These are phyloP conservation scores for Cornus kousa DNA, from an alignment of 148 eudicot genomes.

Conservation along the genomic window DNA sequence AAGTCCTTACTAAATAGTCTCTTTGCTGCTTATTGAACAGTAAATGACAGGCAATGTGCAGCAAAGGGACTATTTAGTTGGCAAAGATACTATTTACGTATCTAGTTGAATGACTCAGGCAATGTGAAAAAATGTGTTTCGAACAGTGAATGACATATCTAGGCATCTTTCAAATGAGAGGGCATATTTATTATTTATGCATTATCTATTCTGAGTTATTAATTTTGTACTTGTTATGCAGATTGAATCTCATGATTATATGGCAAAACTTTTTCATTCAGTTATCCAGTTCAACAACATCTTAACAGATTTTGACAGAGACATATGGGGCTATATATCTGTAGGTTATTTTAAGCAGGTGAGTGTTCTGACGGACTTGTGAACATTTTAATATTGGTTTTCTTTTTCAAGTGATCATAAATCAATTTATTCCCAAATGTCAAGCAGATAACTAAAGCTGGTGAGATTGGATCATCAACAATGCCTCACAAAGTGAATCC, in stretches of 20 bases:
- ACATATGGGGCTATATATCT: slow-evolving; percentile 89
- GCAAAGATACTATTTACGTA: too few relatives aligned
- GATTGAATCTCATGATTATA: slow-evolving; percentile 97
- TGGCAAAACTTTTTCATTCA: slow-evolving; percentile 85
- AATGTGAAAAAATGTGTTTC: not conserved
- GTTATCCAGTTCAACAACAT: slow-evolving; percentile 76
- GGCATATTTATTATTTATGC: not conserved
- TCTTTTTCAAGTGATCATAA: slow-evolving; percentile 1
- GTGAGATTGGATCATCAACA: slow-evolving; percentile 96
- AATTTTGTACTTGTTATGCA: slow-evolving; percentile 29
- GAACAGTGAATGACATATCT: not conserved
- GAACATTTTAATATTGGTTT: slow-evolving; percentile 3
- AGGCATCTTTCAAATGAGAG: not conserved
- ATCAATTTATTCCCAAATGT: slow-evolving; percentile 8
- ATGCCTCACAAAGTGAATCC: slow-evolving; percentile 99
- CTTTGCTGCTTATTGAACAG: too few relatives aligned
- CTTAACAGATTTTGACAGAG: slow-evolving; percentile 79
- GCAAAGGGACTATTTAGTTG: too few relatives aligned
- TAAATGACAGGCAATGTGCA: not conserved
- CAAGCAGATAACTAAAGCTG: slow-evolving; percentile 76
- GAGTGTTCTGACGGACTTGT: slow-evolving; percentile 7
- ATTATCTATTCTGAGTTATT: slow-evolving; percentile 6
- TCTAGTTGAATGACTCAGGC: not conserved
- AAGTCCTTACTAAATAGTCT: not conserved
- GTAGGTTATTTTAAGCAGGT: slow-evolving; percentile 93